Evolutionary conservation across 192 early-diverging fungal species (phyloP), one percentile per base, ranked within the genome.

Genomic region (Mortierella alpina): DNA sequence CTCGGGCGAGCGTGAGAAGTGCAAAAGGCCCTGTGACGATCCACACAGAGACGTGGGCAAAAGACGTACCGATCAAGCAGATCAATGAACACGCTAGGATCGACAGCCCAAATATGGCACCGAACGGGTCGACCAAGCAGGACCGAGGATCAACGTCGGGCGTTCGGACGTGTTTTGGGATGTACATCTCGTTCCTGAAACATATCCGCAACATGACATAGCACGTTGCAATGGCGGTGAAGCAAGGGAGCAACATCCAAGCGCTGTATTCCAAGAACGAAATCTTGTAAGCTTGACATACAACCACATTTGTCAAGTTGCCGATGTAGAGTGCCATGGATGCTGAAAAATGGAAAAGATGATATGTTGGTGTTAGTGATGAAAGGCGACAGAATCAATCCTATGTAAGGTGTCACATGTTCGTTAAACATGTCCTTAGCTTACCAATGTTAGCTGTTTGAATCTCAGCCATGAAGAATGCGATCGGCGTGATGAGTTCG

Each of bases 291-390:
- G 93, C 94, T 73, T 95, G 88, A 17, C 92, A 90, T 5, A 93
- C 94, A 46, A 97, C 87, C 13, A 97, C 91, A 75, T 97, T 96
- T 9, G 95, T 96, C 17, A 94, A 91, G 66, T 97, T 97, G 41
- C 96, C 94, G 75, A 97, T 93, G 72, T 93, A 95, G 22, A 97
- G 80, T 2, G 90, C 88, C 92, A 96, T 96, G 13, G 90, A 92
- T 41, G 90, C 91, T 88, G 41, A 55, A 48, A 54, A 61, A 41
- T 7, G 58, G 18, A 70, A 47, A 52, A n/a, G 65, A 49, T 53
- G 31, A 20, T 18, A 61, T 15, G 7, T 40, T 39, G 23, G 41
- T 2, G 52, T 18, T 8, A 1, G 14, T 31, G 31, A 31, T 31
- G 31, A 31, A 31, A 3, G 31, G 31, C 31, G n/a, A 1, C 15